phyloP scores from a whole-genome alignment of 164 flowering plant genomes.

The Platanus orientalis region DNA sequence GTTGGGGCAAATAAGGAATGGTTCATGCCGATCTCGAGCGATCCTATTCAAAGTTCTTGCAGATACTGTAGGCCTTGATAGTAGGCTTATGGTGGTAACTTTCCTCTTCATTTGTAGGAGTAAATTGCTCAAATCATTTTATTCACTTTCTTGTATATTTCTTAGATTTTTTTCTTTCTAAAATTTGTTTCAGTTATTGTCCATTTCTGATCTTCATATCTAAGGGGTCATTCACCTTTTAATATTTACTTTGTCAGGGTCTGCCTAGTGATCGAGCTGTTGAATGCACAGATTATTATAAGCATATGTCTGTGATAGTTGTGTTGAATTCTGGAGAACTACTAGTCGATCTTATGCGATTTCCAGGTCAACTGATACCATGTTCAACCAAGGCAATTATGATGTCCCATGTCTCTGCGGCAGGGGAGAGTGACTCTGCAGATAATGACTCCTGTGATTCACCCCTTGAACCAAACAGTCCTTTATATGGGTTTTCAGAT shows the following conservation, averaged over 20 bases:
- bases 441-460: conserved; percentile 99
- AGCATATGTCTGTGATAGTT: conserved; percentile 91
- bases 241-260: conserved; percentile 45
- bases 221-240: neutral
- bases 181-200: neutral
- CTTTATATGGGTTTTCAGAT: conserved; percentile 76
- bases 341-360: conserved; percentile 90
- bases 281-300: conserved; percentile 69
- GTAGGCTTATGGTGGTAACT: conserved; percentile 81
- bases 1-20: conserved; percentile 86
- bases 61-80: conserved; percentile 91
- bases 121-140: neutral
- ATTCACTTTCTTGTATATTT: neutral
- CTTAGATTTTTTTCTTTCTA: neutral
- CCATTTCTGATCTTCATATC: neutral
- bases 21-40: conserved; percentile 91
- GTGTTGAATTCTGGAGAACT: conserved; percentile 80
- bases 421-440: conserved; percentile 98
- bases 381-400: conserved; percentile 74
- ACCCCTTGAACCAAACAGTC: conserved; percentile 97
- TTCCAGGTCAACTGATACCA: conserved; percentile 92
- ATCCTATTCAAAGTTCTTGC: conserved; percentile 96
- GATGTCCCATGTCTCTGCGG: conserved; percentile 83
- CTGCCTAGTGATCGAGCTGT: conserved; percentile 65
- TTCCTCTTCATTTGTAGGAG: neutral